Conservation (phyloP, 1,284 basidiomycete genomes). For the Dichomitus squalens region DNA sequence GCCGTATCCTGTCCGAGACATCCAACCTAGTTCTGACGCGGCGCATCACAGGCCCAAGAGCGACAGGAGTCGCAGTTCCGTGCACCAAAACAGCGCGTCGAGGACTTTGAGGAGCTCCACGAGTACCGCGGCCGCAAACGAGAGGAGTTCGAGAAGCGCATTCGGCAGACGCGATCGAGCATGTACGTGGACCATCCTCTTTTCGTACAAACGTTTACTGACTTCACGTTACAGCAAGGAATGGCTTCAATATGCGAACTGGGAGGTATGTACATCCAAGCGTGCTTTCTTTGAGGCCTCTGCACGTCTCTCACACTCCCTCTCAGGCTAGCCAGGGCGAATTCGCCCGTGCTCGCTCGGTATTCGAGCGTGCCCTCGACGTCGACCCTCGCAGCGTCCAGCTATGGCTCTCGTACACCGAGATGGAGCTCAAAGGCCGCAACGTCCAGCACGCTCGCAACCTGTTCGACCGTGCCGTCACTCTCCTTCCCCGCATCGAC, state of each 20-base stretch:
- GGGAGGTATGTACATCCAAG: slow-evolving; percentile 57
- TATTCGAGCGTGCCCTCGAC: slow-evolving; percentile 96
- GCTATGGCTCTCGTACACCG: slow-evolving; percentile 96
- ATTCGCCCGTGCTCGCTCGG: slow-evolving; percentile 89
- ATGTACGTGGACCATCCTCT: slow-evolving; percentile 50
- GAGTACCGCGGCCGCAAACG: slow-evolving; percentile 96
- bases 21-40: not conserved
- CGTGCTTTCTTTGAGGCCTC: not conserved
- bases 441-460: slow-evolving; percentile 98
- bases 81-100: slow-evolving; percentile 92
- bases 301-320: slow-evolving; percentile 12
- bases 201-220: slow-evolving; percentile 1
- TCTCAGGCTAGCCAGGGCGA: slow-evolving; percentile 94
- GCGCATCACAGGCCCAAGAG: slow-evolving; percentile 79
- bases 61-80: slow-evolving; percentile 90
- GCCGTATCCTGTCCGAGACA: not conserved
- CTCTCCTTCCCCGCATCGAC: slow-evolving; percentile 93
- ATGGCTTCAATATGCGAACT: slow-evolving; percentile 83
- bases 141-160: slow-evolving; percentile 96
- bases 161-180: slow-evolving; percentile 87
- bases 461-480: slow-evolving; percentile 95
- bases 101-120: slow-evolving; percentile 96
- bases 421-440: slow-evolving; percentile 96
- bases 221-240: slow-evolving; percentile 59
- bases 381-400: slow-evolving; percentile 89